These are phyloP conservation scores for Trichoderma asperellum DNA, from an alignment of 2,329 filamentous ascomycete species.

Conservation along the genomic window DNA sequence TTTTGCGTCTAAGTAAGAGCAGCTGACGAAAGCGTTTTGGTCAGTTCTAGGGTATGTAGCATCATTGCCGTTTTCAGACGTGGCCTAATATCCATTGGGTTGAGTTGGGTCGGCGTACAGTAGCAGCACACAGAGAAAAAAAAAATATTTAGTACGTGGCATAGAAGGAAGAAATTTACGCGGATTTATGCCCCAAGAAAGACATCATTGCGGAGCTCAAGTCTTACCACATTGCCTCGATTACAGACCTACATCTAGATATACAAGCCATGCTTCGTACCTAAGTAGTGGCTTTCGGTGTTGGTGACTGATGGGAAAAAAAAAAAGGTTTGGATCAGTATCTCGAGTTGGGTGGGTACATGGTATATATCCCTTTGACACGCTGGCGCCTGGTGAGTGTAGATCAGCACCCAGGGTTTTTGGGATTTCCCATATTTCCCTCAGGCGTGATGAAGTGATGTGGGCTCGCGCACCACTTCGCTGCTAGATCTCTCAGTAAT, in stretches of 20 bases:
- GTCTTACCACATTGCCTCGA: background rate
- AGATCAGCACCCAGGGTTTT: slow-evolving; percentile 4
- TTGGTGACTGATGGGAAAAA: background rate
- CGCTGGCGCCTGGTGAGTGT: slow-evolving; percentile 6
- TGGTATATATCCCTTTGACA: background rate
- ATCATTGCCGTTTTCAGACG: slow-evolving; percentile 23
- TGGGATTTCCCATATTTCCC: slow-evolving; percentile 11
- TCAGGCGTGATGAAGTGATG: slow-evolving; percentile 1
- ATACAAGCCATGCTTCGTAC: background rate
- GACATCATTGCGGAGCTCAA: background rate
- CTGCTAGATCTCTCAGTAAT: background rate
- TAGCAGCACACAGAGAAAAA: background rate
- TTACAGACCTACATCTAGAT: background rate
- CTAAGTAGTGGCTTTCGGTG: background rate
- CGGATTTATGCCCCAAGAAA: background rate
- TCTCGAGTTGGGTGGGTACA: slow-evolving; percentile 3
- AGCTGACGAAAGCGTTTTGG: slow-evolving; percentile 7
- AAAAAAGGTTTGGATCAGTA: background rate
- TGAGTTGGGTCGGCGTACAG: background rate
- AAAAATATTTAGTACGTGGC: background rate
- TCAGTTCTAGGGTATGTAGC: slow-evolving; percentile 10
- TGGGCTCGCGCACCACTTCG: slow-evolving; percentile 4
- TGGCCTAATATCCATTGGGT: background rate
- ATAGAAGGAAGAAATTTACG: background rate
- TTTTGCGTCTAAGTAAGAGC: slow-evolving; percentile 5